Evolutionary conservation across 2,329 filamentous ascomycete genomes (phyloP).

Genomic region (Scleromitrula shiraiana): DNA sequence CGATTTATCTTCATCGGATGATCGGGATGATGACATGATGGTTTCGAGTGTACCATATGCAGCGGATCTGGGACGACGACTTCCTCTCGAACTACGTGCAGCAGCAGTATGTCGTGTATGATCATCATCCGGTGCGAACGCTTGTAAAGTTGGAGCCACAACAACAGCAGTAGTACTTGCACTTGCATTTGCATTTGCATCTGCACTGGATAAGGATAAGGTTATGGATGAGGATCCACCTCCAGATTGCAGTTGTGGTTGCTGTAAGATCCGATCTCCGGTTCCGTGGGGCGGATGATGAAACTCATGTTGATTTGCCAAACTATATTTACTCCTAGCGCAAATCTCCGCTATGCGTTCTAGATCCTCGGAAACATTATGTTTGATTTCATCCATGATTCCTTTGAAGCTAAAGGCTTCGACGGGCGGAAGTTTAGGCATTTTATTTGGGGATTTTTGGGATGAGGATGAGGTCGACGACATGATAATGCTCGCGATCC

Average conservation of each 20-base stretch:
- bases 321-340: constrained; percentile 54
- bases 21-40: constrained; percentile 58
- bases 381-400: constrained; percentile 49
- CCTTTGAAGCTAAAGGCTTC: constrained; percentile 59
- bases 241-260: too few relatives aligned
- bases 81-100: constrained; percentile 20
- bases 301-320: constrained; percentile 60
- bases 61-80: constrained; percentile 24
- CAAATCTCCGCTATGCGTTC: constrained; percentile 61
- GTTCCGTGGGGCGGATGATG: constrained; percentile 56
- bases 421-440: constrained; percentile 47
- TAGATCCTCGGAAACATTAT: constrained; percentile 46
- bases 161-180: too few relatives aligned
- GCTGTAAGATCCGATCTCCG: constrained; percentile 41
- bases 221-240: too few relatives aligned
- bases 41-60: constrained; percentile 58
- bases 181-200: too few relatives aligned
- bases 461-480: too few relatives aligned
- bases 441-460: constrained; percentile 18
- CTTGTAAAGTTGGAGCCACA: constrained; percentile 52
- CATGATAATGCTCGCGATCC: constrained; percentile 17
- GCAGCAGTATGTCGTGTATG: constrained; percentile 25
- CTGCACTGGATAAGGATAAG: too few relatives aligned
- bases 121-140: constrained; percentile 49
- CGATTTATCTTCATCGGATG: constrained; percentile 52